Base-by-base conservation (phyloP, 495 filamentous ascomycete genomes). In the Penicillium fimorum region DNA sequence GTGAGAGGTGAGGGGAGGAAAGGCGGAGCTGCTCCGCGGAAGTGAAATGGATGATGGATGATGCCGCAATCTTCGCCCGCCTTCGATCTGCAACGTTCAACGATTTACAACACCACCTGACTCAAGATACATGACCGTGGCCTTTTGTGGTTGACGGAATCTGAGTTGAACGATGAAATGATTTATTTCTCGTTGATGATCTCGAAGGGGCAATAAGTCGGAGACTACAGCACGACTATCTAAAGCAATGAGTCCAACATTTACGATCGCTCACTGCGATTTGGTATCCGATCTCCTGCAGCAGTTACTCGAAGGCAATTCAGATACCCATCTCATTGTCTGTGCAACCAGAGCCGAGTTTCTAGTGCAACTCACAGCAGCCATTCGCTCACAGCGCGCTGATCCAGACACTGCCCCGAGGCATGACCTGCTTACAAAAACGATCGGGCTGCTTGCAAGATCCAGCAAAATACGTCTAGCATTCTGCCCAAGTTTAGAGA, bases 401-500 rank as follows among this genome's bases (percentile, higher is more conserved):
- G 55, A 60, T 42, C 32, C 64, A 42, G 27, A 50, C 15, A 25
- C 37, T 27, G 15, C 54, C 7, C n/a, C 57, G 18, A 47, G 56
- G 47, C 70, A 76, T 60, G 66, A 69, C 46, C 73, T 90, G 25
- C 65, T 87, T 15, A 74, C 79, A 13, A 84, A 86, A 50, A 87
- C 87, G 3, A 82, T 96, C 44, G 79, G 85, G 56, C 77, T 87
- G 45, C 75, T 96, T 37, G 77, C 87, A 15, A 77, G 78, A 20
- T 85, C 89, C n/a, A 81, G 80, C 50, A 81, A 81, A 55, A 79
- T 92, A 57, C 81, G 78, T 50, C 67, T 92, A 3, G 74, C 84
- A 35, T 96, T 91, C 71, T 79, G 84, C 57, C 84, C 89, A 11
- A 89, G 85, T 6, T 70, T 95, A 40, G 84, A 89, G 32, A 84